Percentiles rank a stretch among this genome's conserved stretches.
These are phyloP conservation scores for Elsinoe perseae DNA, from an alignment of 2,329 filamentous ascomycete genomes.

Conservation along the genomic window DNA sequence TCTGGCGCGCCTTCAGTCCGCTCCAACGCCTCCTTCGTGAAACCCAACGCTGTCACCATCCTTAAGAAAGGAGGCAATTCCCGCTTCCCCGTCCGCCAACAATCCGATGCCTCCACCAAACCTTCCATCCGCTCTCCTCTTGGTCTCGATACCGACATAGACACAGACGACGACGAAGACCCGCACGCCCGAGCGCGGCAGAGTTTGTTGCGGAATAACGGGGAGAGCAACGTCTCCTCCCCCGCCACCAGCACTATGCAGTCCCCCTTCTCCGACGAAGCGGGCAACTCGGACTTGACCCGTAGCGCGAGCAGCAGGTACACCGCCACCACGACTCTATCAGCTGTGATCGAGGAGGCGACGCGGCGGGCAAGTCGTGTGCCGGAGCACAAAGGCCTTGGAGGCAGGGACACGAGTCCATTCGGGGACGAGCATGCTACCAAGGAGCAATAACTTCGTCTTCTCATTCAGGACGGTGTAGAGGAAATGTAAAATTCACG, in stretches of 20 bases:
- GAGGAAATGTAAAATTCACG: not conserved
- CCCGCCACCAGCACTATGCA: conserved; percentile 6
- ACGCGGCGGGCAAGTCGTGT: conserved; percentile 33
- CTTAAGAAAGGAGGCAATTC: conserved; percentile 28
- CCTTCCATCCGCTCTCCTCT: conserved; percentile 26
- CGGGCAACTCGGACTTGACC: not conserved
- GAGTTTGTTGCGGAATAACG: conserved; percentile 23
- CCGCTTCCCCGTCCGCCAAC: conserved; percentile 26
- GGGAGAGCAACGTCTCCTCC: conserved; percentile 22
- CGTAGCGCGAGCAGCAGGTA: conserved; percentile 13
- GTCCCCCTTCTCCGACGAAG: conserved; percentile 21
- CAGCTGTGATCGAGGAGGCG: conserved; percentile 41
- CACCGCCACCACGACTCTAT: conserved; percentile 23
- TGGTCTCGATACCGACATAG: conserved; percentile 21
- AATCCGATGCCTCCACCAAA: conserved; percentile 23
- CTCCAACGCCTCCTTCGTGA: conserved; percentile 35
- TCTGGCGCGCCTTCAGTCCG: conserved; percentile 31
- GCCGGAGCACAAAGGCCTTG: conserved; percentile 24
- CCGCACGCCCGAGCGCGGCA: conserved; percentile 27
- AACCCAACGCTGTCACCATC: conserved; percentile 41
- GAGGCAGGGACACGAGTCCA: conserved; percentile 27
- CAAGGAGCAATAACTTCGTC: not conserved
- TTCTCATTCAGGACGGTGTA: not conserved
- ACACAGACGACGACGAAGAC: conserved; percentile 27
- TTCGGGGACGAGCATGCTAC: conserved; percentile 27